Evolutionary conservation across 176 grass and related monocot genomes (phyloP).

Genomic region (Oryza australiensis): DNA sequence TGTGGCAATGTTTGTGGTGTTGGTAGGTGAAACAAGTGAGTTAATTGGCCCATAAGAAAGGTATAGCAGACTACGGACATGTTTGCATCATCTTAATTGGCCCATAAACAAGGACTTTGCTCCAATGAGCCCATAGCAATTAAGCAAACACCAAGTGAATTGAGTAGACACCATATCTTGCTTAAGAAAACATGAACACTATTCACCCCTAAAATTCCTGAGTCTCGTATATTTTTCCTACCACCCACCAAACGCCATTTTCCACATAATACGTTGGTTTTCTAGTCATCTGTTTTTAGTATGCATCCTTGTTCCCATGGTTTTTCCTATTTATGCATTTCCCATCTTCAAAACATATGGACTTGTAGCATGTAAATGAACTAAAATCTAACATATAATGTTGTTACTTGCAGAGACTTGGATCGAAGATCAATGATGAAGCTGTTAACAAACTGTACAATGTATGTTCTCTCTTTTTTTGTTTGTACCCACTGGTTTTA

Average conservation of each 20-base stretch:
- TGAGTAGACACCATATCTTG: not conserved
- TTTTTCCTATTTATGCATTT: not conserved
- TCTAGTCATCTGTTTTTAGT: not conserved
- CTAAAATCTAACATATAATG: not conserved
- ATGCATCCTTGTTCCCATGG: not conserved
- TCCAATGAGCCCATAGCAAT: not conserved
- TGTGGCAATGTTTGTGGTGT: not conserved
- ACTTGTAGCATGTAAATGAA: not conserved
- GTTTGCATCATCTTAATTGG: not conserved
- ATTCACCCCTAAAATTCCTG: not conserved
- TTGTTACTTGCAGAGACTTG: slow-evolving; percentile 52
- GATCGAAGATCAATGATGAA: slow-evolving; percentile 65
- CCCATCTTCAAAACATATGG: not conserved
- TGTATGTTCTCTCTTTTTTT: slow-evolving; percentile 40
- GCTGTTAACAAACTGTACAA: slow-evolving; percentile 61
- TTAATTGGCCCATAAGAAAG: not conserved
- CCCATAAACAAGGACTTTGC: not conserved
- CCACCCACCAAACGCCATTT: not conserved
- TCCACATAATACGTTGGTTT: not conserved
- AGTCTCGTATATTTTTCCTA: not conserved
- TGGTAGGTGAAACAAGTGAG: not conserved
- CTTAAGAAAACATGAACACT: not conserved
- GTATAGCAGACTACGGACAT: not conserved
- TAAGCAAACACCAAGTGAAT: not conserved
- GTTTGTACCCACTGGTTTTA: slow-evolving; percentile 3